Evolutionary conservation across 2,329 filamentous ascomycete species (phyloP).

Genomic region (Colletotrichum liaoningense): DNA sequence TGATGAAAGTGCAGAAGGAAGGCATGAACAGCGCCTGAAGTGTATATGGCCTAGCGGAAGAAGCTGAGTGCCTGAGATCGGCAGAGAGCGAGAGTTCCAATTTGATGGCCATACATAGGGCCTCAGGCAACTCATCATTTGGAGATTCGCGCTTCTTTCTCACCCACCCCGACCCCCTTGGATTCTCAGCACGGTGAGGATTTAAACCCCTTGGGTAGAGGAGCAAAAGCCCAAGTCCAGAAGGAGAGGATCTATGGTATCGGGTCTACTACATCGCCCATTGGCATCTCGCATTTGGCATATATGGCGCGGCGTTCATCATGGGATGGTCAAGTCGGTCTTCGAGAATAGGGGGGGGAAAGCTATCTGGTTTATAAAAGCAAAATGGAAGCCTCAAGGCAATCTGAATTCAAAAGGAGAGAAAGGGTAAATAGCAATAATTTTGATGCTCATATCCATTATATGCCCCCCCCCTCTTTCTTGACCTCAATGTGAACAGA

Average conservation of each 20-base stretch:
- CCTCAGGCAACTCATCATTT: no score
- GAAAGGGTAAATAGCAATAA: neutral
- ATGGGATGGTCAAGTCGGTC: neutral
- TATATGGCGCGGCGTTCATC: constrained; percentile 22
- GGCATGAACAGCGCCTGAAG: no score
- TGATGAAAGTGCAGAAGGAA: no score
- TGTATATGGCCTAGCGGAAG: no score
- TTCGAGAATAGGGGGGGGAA: neutral
- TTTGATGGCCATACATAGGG: no score
- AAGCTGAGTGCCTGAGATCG: no score
- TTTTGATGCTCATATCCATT: neutral
- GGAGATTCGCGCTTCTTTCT: no score
- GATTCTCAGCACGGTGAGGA: no score
- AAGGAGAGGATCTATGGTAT: neutral
- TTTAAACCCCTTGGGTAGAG: no score
- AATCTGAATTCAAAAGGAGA: neutral
- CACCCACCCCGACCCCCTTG: no score
- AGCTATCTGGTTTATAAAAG: neutral
- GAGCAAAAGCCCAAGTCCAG: neutral
- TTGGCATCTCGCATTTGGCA: constrained; percentile 4
- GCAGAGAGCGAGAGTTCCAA: no score
- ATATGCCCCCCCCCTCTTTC: neutral
- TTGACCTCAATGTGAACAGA: neutral
- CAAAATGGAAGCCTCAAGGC: neutral
- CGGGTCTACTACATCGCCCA: neutral